Conservation (phyloP, 2,329 filamentous ascomycete species). For the Ophiostoma sp. region DNA sequence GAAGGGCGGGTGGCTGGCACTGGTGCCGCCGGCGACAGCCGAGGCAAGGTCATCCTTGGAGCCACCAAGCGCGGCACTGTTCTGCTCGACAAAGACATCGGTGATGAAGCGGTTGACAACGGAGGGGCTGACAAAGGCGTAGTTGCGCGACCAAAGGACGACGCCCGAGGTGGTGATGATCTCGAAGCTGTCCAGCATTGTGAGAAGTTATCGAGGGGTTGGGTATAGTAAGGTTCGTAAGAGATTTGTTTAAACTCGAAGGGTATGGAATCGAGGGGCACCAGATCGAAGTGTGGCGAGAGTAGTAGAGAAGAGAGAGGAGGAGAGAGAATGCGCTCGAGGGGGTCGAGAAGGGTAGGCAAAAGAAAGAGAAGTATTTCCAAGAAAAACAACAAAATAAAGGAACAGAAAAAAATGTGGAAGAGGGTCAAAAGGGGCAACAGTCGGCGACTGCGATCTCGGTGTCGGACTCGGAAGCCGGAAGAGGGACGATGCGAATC, state of each 20-base stretch:
- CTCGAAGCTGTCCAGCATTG: slow-evolving; percentile 94
- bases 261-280: not conserved
- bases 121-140: slow-evolving; percentile 70
- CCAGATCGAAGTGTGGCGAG: not conserved
- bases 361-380: not conserved
- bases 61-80: slow-evolving; percentile 52
- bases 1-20: slow-evolving; percentile 54
- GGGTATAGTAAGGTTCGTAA: not conserved
- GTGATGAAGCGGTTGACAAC: slow-evolving; percentile 92
- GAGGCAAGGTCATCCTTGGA: slow-evolving; percentile 56
- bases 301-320: not conserved
- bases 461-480: slow-evolving; percentile 10
- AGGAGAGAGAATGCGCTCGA: not conserved
- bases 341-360: not conserved
- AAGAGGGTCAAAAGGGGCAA: slow-evolving; percentile 1
- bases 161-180: slow-evolving; percentile 94
- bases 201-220: slow-evolving; percentile 24
- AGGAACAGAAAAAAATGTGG: not conserved
- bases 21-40: slow-evolving; percentile 49
- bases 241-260: not conserved
- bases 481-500: slow-evolving; percentile 13
- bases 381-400: not conserved
- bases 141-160: slow-evolving; percentile 90
- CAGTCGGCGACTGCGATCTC: slow-evolving; percentile 6
- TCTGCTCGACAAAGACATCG: slow-evolving; percentile 97